phyloP scores from a whole-genome alignment of 306 rosid genomes.

The Sophora flavescens region DNA sequence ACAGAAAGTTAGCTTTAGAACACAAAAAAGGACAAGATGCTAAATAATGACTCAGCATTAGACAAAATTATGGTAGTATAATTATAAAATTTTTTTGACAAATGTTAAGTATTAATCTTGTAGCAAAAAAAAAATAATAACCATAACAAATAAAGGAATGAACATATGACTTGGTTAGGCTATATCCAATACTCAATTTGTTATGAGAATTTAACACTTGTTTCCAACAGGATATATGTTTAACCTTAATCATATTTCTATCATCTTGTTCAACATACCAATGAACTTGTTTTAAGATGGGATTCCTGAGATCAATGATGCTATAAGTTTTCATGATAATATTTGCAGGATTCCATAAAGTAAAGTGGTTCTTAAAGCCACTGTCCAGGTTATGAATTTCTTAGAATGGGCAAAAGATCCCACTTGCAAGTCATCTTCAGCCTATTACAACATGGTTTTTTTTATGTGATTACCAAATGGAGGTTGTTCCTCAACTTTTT shows the following conservation, averaged over 20 bases:
- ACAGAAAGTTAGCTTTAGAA: conserved; percentile 17
- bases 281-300: conserved; percentile 15
- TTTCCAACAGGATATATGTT: conserved; percentile 18
- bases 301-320: conserved; percentile 36
- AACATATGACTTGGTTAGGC: conserved; percentile 16
- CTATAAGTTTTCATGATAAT: conserved; percentile 33
- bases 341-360: conserved; percentile 42
- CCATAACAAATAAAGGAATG: conserved; percentile 27
- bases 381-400: conserved; percentile 35
- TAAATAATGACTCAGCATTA: neutral
- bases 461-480: conserved; percentile 34
- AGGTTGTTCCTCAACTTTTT: conserved; percentile 39
- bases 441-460: conserved; percentile 27
- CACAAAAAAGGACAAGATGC: neutral
- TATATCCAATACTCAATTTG: conserved; percentile 5
- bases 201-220: conserved; percentile 25
- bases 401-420: conserved; percentile 40
- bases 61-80: conserved; percentile 1
- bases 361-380: conserved; percentile 43
- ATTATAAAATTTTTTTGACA: too few species aligned
- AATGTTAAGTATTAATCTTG: neutral
- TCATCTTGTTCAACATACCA: conserved; percentile 26
- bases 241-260: neutral
- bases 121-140: neutral
- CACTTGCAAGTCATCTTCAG: conserved; percentile 38